A percentile compares a stretch with the other conserved stretches of the same genome.
Conservation (phyloP, 345 rosid species). For the Mercurialis annua region DNA sequence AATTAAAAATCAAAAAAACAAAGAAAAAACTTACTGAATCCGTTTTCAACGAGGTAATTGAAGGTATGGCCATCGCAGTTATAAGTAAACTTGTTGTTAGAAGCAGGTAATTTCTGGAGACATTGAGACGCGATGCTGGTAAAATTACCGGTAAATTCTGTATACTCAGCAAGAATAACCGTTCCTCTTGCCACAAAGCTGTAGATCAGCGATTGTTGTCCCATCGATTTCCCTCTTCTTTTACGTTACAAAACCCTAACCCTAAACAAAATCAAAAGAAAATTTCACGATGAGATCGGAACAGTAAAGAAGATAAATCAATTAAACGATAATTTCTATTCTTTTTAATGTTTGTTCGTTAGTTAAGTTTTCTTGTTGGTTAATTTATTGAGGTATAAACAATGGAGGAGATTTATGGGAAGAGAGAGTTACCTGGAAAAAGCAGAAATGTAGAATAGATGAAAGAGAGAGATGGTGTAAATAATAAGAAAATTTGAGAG, state of each 20-base stretch:
- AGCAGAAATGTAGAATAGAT: neutral
- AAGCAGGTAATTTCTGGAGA: conserved; percentile 31
- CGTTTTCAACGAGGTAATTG: conserved; percentile 35
- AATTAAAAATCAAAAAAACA: neutral
- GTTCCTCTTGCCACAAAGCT: conserved; percentile 36
- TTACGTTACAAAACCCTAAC: neutral
- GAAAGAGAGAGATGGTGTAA: neutral
- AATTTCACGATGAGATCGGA: conserved; percentile 8
- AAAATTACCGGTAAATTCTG: conserved; percentile 32
- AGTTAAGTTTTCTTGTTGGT: neutral
- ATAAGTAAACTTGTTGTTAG: conserved; percentile 32
- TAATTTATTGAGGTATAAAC: neutral
- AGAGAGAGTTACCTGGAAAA: conserved; percentile 1
- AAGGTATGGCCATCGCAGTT: conserved; percentile 36
- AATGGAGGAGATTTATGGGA: neutral
- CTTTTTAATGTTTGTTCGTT: conserved; percentile 1
- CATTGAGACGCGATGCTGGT: conserved; percentile 29
- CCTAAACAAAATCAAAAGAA: neutral
- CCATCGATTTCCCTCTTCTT: conserved; percentile 15
- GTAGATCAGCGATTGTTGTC: conserved; percentile 31
- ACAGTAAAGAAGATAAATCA: neutral
- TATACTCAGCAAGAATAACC: conserved; percentile 28
- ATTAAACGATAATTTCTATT: neutral
- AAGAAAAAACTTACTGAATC: conserved; percentile 22
- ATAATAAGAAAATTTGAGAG: neutral